Evolutionary conservation across 2,329 filamentous ascomycete genomes (phyloP).

Genomic region (Juglanconis oblonga): DNA sequence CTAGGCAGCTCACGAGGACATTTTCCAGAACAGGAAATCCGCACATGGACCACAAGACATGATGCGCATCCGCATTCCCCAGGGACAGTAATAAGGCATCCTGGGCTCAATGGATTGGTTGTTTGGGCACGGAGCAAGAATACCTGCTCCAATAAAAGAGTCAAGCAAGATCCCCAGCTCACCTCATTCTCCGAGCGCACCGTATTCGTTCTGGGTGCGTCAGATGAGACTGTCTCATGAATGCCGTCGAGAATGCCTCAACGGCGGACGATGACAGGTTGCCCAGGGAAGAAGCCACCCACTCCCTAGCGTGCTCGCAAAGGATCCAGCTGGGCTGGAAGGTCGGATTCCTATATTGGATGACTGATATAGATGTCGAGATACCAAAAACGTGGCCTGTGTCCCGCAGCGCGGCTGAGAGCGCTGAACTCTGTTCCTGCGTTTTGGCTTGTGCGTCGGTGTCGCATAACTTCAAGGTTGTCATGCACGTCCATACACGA

Average conservation of each 20-base stretch:
- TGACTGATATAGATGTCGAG: neutral
- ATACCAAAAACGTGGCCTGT: neutral
- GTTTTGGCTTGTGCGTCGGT: neutral
- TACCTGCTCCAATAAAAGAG: no score
- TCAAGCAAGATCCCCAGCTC: neutral
- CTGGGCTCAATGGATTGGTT: no score
- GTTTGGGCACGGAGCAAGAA: no score
- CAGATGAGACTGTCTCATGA: neutral
- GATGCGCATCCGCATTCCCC: no score
- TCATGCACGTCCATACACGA: no score
- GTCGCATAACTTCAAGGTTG: neutral
- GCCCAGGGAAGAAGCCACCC: neutral
- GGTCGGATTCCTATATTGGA: no score
- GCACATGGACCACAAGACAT: no score
- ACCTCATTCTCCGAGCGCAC: neutral
- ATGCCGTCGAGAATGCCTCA: no score
- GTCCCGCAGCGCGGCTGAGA: neutral
- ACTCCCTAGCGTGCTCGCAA: neutral
- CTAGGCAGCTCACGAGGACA: no score
- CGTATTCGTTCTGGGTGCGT: neutral
- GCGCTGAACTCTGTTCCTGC: neutral
- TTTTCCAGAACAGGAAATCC: no score
- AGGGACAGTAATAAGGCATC: no score
- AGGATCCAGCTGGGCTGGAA: neutral
- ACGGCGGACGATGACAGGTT: neutral